Evolutionary conservation across 73 alveolate genomes (phyloP).

Genomic region (Uronychia binucleata): DNA sequence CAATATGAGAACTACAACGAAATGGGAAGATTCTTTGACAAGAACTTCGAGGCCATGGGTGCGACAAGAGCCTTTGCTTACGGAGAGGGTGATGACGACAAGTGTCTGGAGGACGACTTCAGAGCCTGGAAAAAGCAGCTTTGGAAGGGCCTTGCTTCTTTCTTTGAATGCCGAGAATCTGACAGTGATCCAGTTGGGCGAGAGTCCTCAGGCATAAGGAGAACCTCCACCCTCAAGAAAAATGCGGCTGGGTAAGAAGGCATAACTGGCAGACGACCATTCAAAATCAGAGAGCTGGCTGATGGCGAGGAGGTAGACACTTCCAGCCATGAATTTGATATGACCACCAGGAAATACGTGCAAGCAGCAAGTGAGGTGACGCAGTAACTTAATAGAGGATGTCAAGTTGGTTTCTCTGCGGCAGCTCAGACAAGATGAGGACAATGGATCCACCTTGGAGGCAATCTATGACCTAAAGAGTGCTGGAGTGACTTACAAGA

Average conservation of each 20-base stretch:
- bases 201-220: constrained; percentile 22
- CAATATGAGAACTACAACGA: constrained; percentile 70
- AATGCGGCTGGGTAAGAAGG: neutral
- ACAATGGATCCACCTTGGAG: constrained; percentile 87
- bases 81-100: constrained; percentile 79
- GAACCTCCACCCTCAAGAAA: neutral
- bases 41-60: constrained; percentile 49
- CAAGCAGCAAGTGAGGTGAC: constrained; percentile 12
- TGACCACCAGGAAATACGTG: constrained; percentile 49
- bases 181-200: neutral
- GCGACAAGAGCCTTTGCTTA: constrained; percentile 53
- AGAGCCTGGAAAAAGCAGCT: constrained; percentile 62
- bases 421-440: constrained; percentile 72
- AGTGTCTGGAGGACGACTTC: constrained; percentile 71
- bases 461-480: constrained; percentile 64
- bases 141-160: constrained; percentile 43
- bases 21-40: constrained; percentile 58
- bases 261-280: neutral
- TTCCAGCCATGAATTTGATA: constrained; percentile 33
- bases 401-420: constrained; percentile 43
- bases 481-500: constrained; percentile 67
- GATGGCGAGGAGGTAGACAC: constrained; percentile 3
- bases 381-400: neutral
- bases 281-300: neutral
- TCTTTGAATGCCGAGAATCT: constrained; percentile 7